phyloP scores from a whole-genome alignment of 768 basidiomycete genomes.

The Leucosporidium creatinivorum region DNA sequence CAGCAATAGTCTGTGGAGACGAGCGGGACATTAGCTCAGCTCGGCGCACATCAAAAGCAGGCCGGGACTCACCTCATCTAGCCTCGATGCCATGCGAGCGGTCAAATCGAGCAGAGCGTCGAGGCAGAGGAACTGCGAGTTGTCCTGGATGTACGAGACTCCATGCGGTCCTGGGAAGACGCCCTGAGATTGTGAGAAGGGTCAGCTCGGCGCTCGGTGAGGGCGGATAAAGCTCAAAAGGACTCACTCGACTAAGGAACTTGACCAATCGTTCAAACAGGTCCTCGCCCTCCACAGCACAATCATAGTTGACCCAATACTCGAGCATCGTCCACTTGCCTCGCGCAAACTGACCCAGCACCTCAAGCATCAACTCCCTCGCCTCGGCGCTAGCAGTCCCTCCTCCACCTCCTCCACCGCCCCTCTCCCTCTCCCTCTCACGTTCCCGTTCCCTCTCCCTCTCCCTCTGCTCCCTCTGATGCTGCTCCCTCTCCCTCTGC shows the following conservation, averaged over 20 bases:
- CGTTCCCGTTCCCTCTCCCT: background rate
- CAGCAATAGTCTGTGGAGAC: background rate
- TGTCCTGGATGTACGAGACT: slow-evolving; percentile 52
- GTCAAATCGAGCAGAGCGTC: slow-evolving; percentile 81
- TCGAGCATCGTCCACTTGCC: slow-evolving; percentile 85
- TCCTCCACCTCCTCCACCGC: background rate
- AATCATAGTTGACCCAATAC: slow-evolving; percentile 92
- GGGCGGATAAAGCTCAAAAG: slow-evolving; percentile 4
- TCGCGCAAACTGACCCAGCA: slow-evolving; percentile 68
- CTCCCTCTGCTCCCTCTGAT: slow-evolving; percentile 2
- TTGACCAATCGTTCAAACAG: slow-evolving; percentile 81
- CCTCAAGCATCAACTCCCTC: slow-evolving; percentile 82
- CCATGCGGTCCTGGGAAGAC: slow-evolving; percentile 65
- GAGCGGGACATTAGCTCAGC: background rate
- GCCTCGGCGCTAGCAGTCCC: slow-evolving; percentile 69
- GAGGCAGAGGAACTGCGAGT: slow-evolving; percentile 76
- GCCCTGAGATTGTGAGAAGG: slow-evolving; percentile 48
- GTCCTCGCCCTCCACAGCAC: slow-evolving; percentile 93
- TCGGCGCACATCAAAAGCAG: background rate
- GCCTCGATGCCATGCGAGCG: slow-evolving; percentile 72
- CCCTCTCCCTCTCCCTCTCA: slow-evolving; percentile 5
- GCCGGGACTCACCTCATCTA: slow-evolving; percentile 38
- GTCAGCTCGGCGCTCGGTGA: background rate
- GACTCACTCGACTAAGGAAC: slow-evolving; percentile 61
- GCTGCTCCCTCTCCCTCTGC: background rate